Evolutionary conservation across 305 asterid genomes (phyloP), one percentile per base, ranked within the genome.

Genomic region (Ruellia speciosa): DNA sequence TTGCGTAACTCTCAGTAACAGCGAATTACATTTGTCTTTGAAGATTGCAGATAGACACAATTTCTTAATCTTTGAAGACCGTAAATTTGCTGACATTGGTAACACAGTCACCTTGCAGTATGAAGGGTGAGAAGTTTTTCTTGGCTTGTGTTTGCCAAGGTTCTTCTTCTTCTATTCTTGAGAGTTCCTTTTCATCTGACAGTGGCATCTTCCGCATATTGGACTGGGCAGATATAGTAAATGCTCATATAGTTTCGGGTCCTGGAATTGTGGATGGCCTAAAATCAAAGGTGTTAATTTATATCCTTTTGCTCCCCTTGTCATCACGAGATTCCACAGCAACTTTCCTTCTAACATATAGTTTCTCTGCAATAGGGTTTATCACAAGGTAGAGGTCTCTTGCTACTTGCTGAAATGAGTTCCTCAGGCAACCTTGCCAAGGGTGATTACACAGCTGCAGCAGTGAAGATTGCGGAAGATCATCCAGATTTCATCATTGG

Each of bases 331-430:
- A 52, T 52, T 31, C 58, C 56, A 6, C 14, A 43, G 49, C 15
- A 2, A 43, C 31, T 43, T 43, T 15, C 15, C 11, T 43, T 24
- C 18, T 13, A 12, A 28, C 14, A 28, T 14, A 28, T 37, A 5
- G 16, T 14, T 18, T 20, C 15, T 58, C 0, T 11, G n/a, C 59
- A 18, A 34, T 65, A 88, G 99, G 99, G 96, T 58, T 78, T 86
- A 74, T 73, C 94, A 19, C 83, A 60, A 3, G 97, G 97, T 65
- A 81, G 94, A 71, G 99, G 96, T 40, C 75, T 92, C 52, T 64
- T 92, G 68, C 80, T 92, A 77, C 88, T 88, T 14, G 97, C 96
- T 63, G 99, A 92, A 79, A 92, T 92, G 99, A 92, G 99, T 74
- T 88, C 97, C 35, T 64, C 92, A 2, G 97, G 97, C 69, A 92